A percentile compares a stretch with the other conserved stretches of the same genome.
phyloP scores from a whole-genome alignment of 805 yeast species.

The Candida xyloterini region DNA sequence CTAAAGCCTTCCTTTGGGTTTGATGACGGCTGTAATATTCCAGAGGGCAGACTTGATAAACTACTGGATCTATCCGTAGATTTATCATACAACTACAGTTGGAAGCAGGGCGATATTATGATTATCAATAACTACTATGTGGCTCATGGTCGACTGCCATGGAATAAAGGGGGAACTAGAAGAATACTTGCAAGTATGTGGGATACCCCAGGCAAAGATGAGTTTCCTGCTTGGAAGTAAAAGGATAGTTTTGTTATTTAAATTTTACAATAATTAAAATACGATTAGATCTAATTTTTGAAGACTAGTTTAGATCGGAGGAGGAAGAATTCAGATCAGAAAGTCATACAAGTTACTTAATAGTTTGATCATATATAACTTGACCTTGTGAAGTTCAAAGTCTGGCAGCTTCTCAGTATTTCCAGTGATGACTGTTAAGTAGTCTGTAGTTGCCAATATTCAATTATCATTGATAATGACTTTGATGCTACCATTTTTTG shows the following conservation, averaged over 20 bases:
- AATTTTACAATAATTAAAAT: too few species aligned
- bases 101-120: constrained; percentile 35
- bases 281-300: too few species aligned
- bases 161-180: constrained; percentile 28
- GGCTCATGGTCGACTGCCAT: constrained; percentile 34
- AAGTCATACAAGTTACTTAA: too few species aligned
- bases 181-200: constrained; percentile 35
- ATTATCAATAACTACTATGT: constrained; percentile 35
- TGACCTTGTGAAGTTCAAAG: too few species aligned
- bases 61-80: constrained; percentile 19
- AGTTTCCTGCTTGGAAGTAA: constrained; percentile 7
- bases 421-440: too few species aligned
- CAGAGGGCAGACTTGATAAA: constrained; percentile 14
- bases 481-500: constrained; percentile 44
- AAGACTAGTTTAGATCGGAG: too few species aligned
- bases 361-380: too few species aligned
- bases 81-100: constrained; percentile 28
- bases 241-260: neutral
- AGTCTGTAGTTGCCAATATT: too few species aligned
- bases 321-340: too few species aligned
- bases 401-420: too few species aligned
- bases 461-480: constrained; percentile 40
- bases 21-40: neutral
- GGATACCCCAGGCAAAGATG: constrained; percentile 29
- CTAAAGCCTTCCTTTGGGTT: constrained; percentile 15